phyloP scores from a whole-genome alignment of 805 yeast species.

The Tetrapisispora arboricola region DNA sequence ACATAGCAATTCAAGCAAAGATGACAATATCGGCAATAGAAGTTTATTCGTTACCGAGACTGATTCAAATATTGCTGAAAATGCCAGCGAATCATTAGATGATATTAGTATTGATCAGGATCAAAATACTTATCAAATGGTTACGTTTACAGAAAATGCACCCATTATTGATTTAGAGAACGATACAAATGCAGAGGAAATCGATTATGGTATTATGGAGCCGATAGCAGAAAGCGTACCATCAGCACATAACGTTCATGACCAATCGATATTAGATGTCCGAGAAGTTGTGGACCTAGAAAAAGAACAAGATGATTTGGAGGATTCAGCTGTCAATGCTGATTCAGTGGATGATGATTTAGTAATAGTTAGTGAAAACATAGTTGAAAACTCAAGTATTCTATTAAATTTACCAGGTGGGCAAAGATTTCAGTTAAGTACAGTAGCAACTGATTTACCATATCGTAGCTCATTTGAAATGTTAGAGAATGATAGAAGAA shows the following conservation, averaged over 20 bases:
- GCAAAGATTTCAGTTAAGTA: conserved; percentile 13
- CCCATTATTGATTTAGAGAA: no score
- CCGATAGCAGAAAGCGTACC: no score
- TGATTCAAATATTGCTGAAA: no score
- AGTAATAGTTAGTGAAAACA: conserved; percentile 22
- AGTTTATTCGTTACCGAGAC: no score
- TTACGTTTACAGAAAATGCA: no score
- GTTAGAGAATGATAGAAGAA: conserved; percentile 6
- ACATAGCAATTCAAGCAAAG: no score
- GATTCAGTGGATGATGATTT: conserved; percentile 22
- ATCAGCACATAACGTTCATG: conserved; percentile 17
- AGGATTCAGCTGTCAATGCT: background rate
- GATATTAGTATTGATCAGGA: no score
- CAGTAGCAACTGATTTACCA: conserved; percentile 19
- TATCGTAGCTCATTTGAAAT: conserved; percentile 21
- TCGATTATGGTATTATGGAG: no score
- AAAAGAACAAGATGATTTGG: conserved; percentile 9
- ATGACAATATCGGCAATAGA: no score
- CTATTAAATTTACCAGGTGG: conserved; percentile 23
- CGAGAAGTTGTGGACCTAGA: conserved; percentile 20
- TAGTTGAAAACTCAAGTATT: conserved; percentile 16
- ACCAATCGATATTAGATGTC: conserved; percentile 5
- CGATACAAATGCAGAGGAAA: no score
- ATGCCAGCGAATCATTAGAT: no score
- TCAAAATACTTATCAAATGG: no score